A percentile compares a stretch with the other conserved stretches of the same genome.
Conservation (phyloP, 306 rosid species). For the Quercus ilex region DNA sequence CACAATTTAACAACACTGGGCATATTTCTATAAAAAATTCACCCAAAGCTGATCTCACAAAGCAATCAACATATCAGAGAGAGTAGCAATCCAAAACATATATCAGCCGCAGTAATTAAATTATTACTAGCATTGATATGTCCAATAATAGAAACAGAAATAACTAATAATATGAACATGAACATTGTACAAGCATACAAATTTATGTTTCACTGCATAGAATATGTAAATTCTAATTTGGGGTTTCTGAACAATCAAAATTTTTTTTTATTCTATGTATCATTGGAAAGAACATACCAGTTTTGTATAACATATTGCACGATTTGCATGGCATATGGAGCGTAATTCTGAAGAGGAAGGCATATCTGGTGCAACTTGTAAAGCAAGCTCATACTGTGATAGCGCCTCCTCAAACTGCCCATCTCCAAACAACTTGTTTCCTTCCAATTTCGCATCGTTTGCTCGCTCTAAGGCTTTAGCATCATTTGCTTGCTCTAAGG, state of each 20-base stretch:
- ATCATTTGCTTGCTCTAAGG: conserved; percentile 65
- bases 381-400: conserved; percentile 56
- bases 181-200: too few relatives aligned
- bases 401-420: conserved; percentile 82
- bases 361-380: conserved; percentile 61
- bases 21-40: too few relatives aligned
- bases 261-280: background rate
- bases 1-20: too few relatives aligned
- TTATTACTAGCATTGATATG: too few relatives aligned
- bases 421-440: conserved; percentile 61
- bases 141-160: too few relatives aligned
- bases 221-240: too few relatives aligned
- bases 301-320: conserved; percentile 69
- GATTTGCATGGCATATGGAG: conserved; percentile 71
- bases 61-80: too few relatives aligned
- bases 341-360: conserved; percentile 68
- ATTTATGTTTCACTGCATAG: too few relatives aligned
- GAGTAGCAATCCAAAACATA: too few relatives aligned
- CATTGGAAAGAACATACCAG: conserved; percentile 44
- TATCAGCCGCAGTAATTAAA: too few relatives aligned
- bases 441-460: conserved; percentile 71
- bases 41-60: too few relatives aligned
- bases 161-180: too few relatives aligned
- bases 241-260: background rate
- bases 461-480: conserved; percentile 76